Conservation (phyloP, 495 filamentous ascomycete genomes). For the Bathelium albidoporum region DNA sequence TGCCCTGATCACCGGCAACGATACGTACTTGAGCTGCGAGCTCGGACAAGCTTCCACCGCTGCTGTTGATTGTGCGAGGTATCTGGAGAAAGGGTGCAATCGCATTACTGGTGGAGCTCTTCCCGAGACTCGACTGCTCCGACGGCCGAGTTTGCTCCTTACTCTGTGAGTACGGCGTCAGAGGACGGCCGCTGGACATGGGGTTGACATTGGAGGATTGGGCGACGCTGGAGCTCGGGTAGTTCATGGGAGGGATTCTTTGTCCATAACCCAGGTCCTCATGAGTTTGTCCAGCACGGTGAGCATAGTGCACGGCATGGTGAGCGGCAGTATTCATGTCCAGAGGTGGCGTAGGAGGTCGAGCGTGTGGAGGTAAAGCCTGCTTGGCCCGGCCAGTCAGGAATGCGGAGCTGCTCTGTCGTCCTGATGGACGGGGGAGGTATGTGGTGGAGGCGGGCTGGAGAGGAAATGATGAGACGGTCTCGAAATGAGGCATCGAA, state of each 20-base stretch:
- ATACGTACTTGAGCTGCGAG: constrained; percentile 22
- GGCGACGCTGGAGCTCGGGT: constrained; percentile 8
- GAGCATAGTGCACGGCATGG: neutral
- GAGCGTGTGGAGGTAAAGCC: neutral
- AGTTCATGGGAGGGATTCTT: constrained; percentile 16
- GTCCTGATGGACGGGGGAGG: neutral
- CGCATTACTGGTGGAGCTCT: constrained; percentile 6
- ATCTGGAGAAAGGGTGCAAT: constrained; percentile 25
- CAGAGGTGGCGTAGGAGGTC: constrained; percentile 3
- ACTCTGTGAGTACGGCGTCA: neutral
- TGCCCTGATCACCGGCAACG: neutral
- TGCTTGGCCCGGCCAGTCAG: neutral
- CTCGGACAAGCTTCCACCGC: constrained; percentile 22
- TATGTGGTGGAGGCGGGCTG: neutral
- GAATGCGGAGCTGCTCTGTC: neutral
- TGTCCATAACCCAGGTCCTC: constrained; percentile 11
- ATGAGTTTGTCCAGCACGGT: neutral
- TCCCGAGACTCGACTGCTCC: neutral
- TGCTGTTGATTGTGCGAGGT: constrained; percentile 22
- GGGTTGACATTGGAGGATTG: neutral
- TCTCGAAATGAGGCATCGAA: constrained; percentile 4
- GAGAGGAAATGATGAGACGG: neutral
- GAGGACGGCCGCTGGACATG: neutral
- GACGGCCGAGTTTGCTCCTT: neutral
- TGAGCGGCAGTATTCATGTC: constrained; percentile 7